Evolutionary conservation across 306 rosid species (phyloP), one percentile per base, ranked within the genome.

Genomic region (Bauhinia variegata): DNA sequence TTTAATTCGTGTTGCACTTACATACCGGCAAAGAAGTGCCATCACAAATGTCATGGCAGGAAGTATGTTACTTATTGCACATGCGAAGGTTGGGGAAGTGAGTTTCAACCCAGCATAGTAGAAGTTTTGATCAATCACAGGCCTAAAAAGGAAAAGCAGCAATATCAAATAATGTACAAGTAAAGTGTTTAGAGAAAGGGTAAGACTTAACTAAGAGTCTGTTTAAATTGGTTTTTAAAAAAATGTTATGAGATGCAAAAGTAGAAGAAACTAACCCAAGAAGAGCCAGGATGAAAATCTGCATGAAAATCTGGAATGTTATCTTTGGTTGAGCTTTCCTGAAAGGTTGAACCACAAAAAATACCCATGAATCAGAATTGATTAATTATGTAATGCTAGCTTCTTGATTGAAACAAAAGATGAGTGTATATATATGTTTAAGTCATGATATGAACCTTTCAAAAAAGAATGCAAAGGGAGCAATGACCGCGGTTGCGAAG

Each of bases 61-160:
- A 39, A 92, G 90, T 72, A 89, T 53, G 79, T 92, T 92, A 85
- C 92, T 92, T 82, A 92, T 78, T 72, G 98, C 96, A 66, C 98
- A 89, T 1, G 96, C 76, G 87, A 89, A 92, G 11, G 98, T 92
- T 33, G 98, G 98, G 1, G 98, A 85, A 1, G 96, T 92, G 23
- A 67, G 69, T 61, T 92, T 92, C 85, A 92, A 51, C 9, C 98
- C 98, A 15, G 92, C 96, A 32, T 92, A 92, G 80, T 92, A 92
- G 65, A 92, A 92, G 49, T 92, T 92, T 59, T 92, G 98, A 82
- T 92, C 98, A 54, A 92, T 84, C 78, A 92, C 98, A 4, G 98
- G 92, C 64, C 98, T 92, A 23, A 23, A 1, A 23, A 1, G 2
- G 28, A 23, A 23, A 23, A 23, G 28, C 28, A 23, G 28, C 2